Evolutionary conservation across 495 filamentous ascomycete genomes (phyloP), one percentile per base, ranked within the genome.

Genomic region (Podospora didyma): DNA sequence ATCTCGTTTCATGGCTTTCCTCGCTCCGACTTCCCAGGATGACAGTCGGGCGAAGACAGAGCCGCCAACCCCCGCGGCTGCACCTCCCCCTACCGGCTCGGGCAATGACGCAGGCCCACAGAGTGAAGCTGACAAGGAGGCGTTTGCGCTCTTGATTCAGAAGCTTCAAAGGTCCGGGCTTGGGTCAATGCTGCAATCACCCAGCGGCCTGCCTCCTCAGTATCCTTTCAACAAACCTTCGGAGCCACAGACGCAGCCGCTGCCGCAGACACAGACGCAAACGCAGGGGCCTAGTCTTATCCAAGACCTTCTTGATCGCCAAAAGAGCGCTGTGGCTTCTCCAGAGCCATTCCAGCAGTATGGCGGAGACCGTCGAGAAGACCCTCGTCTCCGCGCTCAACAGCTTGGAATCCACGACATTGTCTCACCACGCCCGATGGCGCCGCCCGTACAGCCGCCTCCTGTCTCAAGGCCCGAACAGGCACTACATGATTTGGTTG

Each of bases 1-100:
- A 11, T 96, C 92, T 45, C 80, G 90, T 49, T 97, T 97, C 67
- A 87, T 89, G 52, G 86, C 86, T 19, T 85, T 96, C 61, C 93
- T 96, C 69, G 78, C 82, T 28, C 81, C n/a, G n/a, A n/a, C n/a
- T n/a, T n/a, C 83, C 52, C 84, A 86, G 57, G 74, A 79, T 44
- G 78, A 87, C 19, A 82, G 82, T 28, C 75, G 77, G 37, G 78
- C 76, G 58, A 80, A 79, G 61, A 72, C 78, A 34, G 86, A 87
- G 53, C 76, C 78, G 19, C 69, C 75, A 17, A 70, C 63, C 3
- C 70, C 75, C 10, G 69, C 62, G 45, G 57, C 46, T 34, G 56
- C 58, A 12, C 19, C 52, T 1, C 23, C 41, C 6, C 24, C 35
- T 3, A 20, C 17, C 16, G 35, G 46, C 37, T 41, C 17, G 7